Percentiles rank a stretch among this genome's conserved stretches.
phyloP scores from a whole-genome alignment of 225 moss, liverwort and hornwort genomes.

The Thuidium tamariscinum region DNA sequence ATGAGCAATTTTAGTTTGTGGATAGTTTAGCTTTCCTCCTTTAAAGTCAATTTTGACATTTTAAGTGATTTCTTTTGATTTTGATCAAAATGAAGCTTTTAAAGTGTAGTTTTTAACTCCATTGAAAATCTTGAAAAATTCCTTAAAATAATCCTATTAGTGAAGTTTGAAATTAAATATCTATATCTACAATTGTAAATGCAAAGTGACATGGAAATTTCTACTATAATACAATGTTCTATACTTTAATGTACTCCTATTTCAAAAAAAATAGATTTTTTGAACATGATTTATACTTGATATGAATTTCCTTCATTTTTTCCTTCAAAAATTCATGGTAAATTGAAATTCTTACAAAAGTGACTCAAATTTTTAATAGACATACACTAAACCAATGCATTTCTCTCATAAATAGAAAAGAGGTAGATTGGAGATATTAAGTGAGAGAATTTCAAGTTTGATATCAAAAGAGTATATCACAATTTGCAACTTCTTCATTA shows the following conservation, averaged over 20 bases:
- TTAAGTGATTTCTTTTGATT: neutral
- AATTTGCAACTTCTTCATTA: neutral
- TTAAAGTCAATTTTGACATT: neutral
- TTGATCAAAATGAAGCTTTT: neutral
- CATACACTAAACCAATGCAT: neutral
- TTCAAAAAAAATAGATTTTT: neutral
- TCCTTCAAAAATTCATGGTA: too few relatives aligned
- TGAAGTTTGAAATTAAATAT: neutral
- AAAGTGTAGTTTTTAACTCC: rapidly evolving
- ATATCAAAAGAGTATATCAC: neutral
- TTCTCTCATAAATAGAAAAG: neutral
- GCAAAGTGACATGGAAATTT: rapidly evolving
- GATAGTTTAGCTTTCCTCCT: rapidly evolving
- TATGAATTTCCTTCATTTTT: too few relatives aligned
- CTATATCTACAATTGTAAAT: neutral
- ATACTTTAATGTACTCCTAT: neutral
- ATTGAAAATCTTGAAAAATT: rapidly evolving
- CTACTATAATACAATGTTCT: rapidly evolving
- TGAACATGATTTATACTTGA: neutral
- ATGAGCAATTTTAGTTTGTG: too few relatives aligned
- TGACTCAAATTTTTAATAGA: neutral
- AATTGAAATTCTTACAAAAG: neutral
- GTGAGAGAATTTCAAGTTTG: neutral
- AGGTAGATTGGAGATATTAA: too few relatives aligned
- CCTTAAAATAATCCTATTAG: neutral